Conservation (phyloP, 2,329 filamentous ascomycete species). For the Stachybotrys chartarum region DNA sequence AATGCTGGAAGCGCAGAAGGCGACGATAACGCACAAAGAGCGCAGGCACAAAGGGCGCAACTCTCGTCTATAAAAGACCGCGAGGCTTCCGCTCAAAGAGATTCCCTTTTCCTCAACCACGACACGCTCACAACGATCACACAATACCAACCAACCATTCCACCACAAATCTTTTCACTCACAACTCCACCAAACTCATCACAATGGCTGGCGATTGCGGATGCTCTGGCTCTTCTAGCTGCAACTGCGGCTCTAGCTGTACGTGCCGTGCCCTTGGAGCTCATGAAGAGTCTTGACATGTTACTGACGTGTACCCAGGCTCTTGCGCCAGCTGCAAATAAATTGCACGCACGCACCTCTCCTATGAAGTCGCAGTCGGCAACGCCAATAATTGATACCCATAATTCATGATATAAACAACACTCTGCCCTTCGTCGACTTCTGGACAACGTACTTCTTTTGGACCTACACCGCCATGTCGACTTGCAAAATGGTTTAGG, state of each 20-base stretch:
- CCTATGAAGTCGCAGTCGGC: not conserved
- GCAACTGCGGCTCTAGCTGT: slow-evolving; percentile 30
- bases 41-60: not conserved
- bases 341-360: not conserved
- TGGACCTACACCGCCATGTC: not conserved
- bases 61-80: slow-evolving; percentile 17
- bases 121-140: no score
- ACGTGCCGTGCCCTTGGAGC: slow-evolving; percentile 6
- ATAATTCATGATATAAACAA: not conserved
- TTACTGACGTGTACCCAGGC: slow-evolving; percentile 11
- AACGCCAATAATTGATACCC: not conserved
- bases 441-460: not conserved
- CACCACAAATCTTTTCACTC: not conserved
- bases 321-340: slow-evolving; percentile 24
- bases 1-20: not conserved
- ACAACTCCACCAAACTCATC: slow-evolving; percentile 10
- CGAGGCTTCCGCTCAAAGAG: slow-evolving; percentile 6
- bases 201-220: slow-evolving; percentile 29
- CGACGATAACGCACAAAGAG: not conserved
- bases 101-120: not conserved
- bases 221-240: slow-evolving; percentile 25
- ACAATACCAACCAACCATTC: not conserved
- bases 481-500: not conserved
- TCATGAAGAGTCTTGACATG: not conserved
- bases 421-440: not conserved